These are phyloP conservation scores for Meripilus lineatus DNA, from an alignment of 1,284 basidiomycete species.

Conservation along the genomic window DNA sequence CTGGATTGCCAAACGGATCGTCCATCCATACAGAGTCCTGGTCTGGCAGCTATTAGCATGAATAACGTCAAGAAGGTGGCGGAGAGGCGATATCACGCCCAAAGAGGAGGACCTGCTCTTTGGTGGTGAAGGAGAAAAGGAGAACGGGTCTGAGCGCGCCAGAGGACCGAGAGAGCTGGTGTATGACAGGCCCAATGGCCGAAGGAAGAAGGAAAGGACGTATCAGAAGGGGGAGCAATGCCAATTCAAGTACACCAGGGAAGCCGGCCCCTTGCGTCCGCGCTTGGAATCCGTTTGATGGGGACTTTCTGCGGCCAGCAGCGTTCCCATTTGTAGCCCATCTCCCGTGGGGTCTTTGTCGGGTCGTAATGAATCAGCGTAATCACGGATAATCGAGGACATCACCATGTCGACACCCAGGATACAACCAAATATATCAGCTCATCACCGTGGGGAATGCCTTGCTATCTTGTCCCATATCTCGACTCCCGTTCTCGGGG, in stretches of 20 bases:
- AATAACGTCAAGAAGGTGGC: constrained; percentile 1
- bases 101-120: background rate
- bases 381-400: too few species aligned
- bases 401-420: too few species aligned
- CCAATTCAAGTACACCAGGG: background rate
- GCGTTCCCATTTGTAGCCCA: too few species aligned
- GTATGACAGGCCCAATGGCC: background rate
- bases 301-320: too few species aligned
- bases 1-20: constrained; percentile 17
- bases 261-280: constrained; percentile 2
- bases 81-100: background rate
- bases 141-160: background rate
- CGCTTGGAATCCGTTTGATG: constrained; percentile 3
- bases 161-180: too few species aligned
- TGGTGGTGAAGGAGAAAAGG: background rate
- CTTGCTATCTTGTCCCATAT: too few species aligned
- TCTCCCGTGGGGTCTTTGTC: too few species aligned
- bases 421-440: too few species aligned
- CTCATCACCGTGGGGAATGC: too few species aligned
- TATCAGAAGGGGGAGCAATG: background rate
- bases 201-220: background rate
- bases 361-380: too few species aligned
- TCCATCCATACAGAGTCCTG: constrained; percentile 39
- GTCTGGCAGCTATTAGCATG: constrained; percentile 10
- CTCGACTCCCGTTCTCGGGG: too few species aligned